phyloP scores from a whole-genome alignment of 768 basidiomycete species.

The Heimioporus sp. region DNA sequence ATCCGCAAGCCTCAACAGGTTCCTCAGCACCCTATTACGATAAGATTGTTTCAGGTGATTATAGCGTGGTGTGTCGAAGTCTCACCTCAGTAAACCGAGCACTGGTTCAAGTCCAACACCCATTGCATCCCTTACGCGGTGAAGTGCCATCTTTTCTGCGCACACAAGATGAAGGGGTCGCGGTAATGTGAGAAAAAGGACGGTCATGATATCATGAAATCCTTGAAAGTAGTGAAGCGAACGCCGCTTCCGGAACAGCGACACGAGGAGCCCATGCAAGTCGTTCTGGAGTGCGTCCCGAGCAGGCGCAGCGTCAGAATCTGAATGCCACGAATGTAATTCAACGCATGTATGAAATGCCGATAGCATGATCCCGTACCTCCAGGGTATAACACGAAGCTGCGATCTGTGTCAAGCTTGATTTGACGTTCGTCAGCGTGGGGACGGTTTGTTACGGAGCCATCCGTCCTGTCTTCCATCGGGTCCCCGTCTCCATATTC shows the following conservation, averaged over 20 bases:
- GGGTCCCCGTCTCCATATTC: slow-evolving; percentile 1
- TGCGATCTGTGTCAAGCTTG: slow-evolving; percentile 83
- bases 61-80: neutral
- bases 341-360: slow-evolving; percentile 8
- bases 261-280: slow-evolving; percentile 70
- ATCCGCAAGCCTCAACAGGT: slow-evolving; percentile 70
- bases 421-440: slow-evolving; percentile 89
- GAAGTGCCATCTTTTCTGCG: slow-evolving; percentile 38
- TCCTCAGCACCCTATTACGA: slow-evolving; percentile 60
- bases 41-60: neutral
- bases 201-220: slow-evolving; percentile 90
- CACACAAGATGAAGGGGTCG: slow-evolving; percentile 52
- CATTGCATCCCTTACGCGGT: slow-evolving; percentile 80
- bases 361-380: slow-evolving; percentile 44
- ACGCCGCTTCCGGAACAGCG: slow-evolving; percentile 70
- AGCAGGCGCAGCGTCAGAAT: slow-evolving; percentile 9
- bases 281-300: slow-evolving; percentile 60
- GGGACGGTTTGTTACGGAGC: slow-evolving; percentile 11
- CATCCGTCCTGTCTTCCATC: neutral
- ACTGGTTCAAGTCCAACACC: slow-evolving; percentile 80
- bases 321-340: slow-evolving; percentile 12
- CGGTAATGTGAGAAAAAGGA: slow-evolving; percentile 75
- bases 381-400: slow-evolving; percentile 91
- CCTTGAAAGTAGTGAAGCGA: slow-evolving; percentile 86
- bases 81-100: slow-evolving; percentile 72